Conservation (phyloP, 371 early-diverging fungal species). For the Syncephalastrum sp. region DNA sequence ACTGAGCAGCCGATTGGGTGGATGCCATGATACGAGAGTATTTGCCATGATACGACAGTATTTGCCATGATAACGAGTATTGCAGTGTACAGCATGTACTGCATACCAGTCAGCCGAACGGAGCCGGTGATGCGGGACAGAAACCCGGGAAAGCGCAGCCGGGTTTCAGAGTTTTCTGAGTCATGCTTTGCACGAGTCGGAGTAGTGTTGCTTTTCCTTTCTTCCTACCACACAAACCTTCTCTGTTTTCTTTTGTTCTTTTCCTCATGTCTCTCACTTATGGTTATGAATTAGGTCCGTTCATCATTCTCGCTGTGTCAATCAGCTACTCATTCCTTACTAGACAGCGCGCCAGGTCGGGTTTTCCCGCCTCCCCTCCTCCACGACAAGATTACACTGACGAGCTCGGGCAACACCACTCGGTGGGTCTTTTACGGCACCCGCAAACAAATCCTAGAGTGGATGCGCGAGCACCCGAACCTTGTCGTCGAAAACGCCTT, state of each 20-base stretch:
- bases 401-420: constrained; percentile 34
- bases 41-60: too few relatives aligned
- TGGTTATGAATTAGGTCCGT: constrained; percentile 10
- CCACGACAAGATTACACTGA: constrained; percentile 32
- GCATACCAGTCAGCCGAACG: too few relatives aligned
- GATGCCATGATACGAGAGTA: too few relatives aligned
- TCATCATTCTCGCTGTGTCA: not conserved
- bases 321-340: not conserved
- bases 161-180: too few relatives aligned
- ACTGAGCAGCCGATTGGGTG: too few relatives aligned
- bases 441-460: constrained; percentile 39
- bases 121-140: too few relatives aligned
- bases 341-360: constrained; percentile 24
- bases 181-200: too few relatives aligned
- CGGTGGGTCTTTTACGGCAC: constrained; percentile 47
- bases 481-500: constrained; percentile 31
- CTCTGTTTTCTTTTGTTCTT: not conserved
- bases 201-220: too few relatives aligned
- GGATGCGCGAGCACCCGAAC: constrained; percentile 33
- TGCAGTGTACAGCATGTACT: too few relatives aligned
- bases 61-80: too few relatives aligned
- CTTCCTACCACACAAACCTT: too few relatives aligned
- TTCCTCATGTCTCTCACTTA: not conserved
- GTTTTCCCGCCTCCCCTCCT: constrained; percentile 40
- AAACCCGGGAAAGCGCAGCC: too few relatives aligned